These are phyloP conservation scores for Umbilicus rupestris DNA, from an alignment of 164 flowering plant species.

Conservation along the genomic window DNA sequence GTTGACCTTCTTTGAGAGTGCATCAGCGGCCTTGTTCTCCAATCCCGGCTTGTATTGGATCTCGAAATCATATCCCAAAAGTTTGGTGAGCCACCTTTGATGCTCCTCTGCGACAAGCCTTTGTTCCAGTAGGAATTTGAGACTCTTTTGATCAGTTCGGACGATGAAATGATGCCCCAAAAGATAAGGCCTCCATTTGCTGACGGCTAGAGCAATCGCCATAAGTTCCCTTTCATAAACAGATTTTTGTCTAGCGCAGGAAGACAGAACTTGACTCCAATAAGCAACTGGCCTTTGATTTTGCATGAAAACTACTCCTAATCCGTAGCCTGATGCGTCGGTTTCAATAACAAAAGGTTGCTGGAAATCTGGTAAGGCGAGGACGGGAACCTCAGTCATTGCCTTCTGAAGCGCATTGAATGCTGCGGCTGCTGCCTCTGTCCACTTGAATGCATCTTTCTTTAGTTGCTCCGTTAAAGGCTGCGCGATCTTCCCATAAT, in stretches of 20 bases:
- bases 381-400: not conserved
- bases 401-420: not conserved
- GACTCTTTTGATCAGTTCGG: no score
- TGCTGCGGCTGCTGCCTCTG: not conserved
- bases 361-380: not conserved
- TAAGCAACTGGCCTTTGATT: not conserved
- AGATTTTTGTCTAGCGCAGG: not conserved
- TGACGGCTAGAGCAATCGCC: no score
- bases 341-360: not conserved
- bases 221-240: no score
- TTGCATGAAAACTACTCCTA: not conserved
- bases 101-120: not conserved
- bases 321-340: not conserved
- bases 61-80: not conserved
- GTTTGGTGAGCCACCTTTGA: not conserved
- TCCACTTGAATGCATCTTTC: not conserved
- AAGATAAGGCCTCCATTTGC: no score
- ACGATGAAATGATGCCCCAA: no score
- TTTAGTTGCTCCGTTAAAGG: not conserved
- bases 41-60: not conserved
- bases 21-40: not conserved
- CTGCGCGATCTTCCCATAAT: not conserved
- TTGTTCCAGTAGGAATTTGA: not conserved
- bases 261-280: not conserved
- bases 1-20: not conserved